These are phyloP conservation scores for Candida ovalis DNA, from an alignment of 805 yeast genomes.

Conservation along the genomic window DNA sequence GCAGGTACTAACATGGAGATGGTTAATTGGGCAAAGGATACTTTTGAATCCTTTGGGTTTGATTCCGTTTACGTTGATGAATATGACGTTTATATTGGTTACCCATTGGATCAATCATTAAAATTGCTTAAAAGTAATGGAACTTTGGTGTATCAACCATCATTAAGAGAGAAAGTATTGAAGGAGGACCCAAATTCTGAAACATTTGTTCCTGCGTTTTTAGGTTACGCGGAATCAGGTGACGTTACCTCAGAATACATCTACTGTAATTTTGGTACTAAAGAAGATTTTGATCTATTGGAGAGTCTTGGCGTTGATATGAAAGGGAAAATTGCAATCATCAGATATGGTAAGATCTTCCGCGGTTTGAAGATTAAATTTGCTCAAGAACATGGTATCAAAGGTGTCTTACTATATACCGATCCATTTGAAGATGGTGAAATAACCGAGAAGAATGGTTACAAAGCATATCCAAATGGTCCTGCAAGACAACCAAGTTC, in stretches of 20 bases:
- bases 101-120: conserved; percentile 55
- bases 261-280: conserved; percentile 67
- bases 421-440: conserved; percentile 67
- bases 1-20: conserved; percentile 50
- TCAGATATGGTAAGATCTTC: conserved; percentile 62
- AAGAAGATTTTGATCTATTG: conserved; percentile 52
- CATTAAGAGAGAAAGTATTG: conserved; percentile 46
- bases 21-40: conserved; percentile 55
- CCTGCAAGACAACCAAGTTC: conserved; percentile 75
- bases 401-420: conserved; percentile 61
- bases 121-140: conserved; percentile 32
- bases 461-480: conserved; percentile 66
- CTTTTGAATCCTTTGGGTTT: conserved; percentile 60
- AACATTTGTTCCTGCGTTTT: conserved; percentile 63
- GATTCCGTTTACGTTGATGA: conserved; percentile 44
- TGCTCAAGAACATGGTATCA: conserved; percentile 69
- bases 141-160: conserved; percentile 44
- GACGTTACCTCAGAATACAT: conserved; percentile 64
- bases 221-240: conserved; percentile 74
- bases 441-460: conserved; percentile 52
- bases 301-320: conserved; percentile 44
- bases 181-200: conserved; percentile 47
- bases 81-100: conserved; percentile 60
- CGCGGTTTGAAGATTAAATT: conserved; percentile 74
- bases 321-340: conserved; percentile 58